Conservation (phyloP, 192 early-diverging fungal genomes). For the Pilaira anomala region DNA sequence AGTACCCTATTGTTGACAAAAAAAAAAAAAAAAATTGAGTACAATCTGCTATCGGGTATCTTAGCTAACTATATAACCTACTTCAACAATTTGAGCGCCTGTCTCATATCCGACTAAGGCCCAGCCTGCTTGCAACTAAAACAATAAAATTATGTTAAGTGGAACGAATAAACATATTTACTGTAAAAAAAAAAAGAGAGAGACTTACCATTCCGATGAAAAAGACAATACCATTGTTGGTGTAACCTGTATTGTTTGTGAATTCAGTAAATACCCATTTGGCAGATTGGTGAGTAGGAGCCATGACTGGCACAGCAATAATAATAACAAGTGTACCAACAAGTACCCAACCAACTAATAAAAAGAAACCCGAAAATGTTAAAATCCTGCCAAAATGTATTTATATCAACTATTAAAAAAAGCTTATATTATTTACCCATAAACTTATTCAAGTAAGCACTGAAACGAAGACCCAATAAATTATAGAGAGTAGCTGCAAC, state of each 20-base stretch:
- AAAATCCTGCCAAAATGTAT: no score
- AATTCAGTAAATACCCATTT: conserved; percentile 46
- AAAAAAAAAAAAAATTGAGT: conserved; percentile 35
- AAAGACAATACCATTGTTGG: conserved; percentile 41
- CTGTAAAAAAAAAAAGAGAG: no score
- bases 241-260: conserved; percentile 48
- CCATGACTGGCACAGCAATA: conserved; percentile 37
- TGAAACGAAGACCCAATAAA: conserved; percentile 34
- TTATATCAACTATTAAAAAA: no score
- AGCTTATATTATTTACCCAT: conserved; percentile 14
- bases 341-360: conserved; percentile 31
- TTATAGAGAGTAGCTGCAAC: conserved; percentile 35
- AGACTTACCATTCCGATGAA: no score
- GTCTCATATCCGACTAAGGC: conserved; percentile 32
- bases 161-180: no score
- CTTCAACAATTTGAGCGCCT: conserved; percentile 8
- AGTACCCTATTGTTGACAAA: conserved; percentile 29
- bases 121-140: conserved; percentile 46
- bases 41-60: conserved; percentile 26
- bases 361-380: no score
- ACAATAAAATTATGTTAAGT: no score
- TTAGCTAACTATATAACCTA: no score
- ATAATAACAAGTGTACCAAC: conserved; percentile 46
- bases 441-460: conserved; percentile 37
- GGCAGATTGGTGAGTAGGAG: conserved; percentile 36